These are phyloP conservation scores for Penicillium pulvis DNA, from an alignment of 495 filamentous ascomycete genomes.

Conservation along the genomic window DNA sequence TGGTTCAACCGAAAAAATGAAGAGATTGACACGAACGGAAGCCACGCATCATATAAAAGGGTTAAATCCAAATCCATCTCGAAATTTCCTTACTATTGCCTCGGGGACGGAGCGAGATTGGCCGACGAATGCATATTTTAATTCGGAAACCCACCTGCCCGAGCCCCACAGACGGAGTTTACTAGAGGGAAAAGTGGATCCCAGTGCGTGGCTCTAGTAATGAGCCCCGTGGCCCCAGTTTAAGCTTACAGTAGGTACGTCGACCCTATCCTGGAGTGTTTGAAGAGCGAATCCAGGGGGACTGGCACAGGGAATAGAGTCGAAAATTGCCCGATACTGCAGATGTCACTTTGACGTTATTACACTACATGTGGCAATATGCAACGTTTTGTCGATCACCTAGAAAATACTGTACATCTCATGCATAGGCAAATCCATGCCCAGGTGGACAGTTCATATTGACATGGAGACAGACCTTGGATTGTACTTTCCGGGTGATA, in stretches of 20 bases:
- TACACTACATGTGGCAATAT: too few relatives aligned
- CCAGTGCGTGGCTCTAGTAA: background rate
- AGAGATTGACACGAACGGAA: background rate
- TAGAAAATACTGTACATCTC: too few relatives aligned
- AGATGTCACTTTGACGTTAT: background rate
- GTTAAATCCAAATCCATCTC: background rate
- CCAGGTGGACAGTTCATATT: too few relatives aligned
- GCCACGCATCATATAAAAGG: background rate
- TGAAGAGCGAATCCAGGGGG: too few relatives aligned
- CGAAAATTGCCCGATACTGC: background rate
- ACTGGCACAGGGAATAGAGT: too few relatives aligned
- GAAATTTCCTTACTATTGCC: background rate
- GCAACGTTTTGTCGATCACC: too few relatives aligned
- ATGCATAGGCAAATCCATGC: too few relatives aligned
- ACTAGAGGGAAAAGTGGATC: background rate
- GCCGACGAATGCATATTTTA: background rate
- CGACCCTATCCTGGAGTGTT: too few relatives aligned
- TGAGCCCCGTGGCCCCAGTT: background rate
- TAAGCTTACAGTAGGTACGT: background rate
- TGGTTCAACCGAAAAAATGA: background rate
- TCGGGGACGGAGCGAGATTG: background rate
- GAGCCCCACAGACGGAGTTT: background rate
- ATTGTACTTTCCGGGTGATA: too few relatives aligned
- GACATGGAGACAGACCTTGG: too few relatives aligned
- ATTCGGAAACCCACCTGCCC: background rate